Evolutionary conservation across 2,329 filamentous ascomycete species (phyloP).

Genomic region (Rosellinia necatrix): DNA sequence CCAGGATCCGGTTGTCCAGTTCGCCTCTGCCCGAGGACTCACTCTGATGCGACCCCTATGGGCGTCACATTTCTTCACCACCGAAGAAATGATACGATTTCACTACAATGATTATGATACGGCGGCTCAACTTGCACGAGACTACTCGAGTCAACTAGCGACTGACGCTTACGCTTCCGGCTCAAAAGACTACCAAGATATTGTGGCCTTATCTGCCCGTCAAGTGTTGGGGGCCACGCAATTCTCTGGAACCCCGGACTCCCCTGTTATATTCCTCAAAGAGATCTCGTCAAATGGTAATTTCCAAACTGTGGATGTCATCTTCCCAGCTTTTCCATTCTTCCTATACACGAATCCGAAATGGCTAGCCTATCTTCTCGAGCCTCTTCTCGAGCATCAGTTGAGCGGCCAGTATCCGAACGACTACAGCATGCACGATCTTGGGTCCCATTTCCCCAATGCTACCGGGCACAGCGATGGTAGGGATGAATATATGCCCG

Average conservation of each 20-base stretch:
- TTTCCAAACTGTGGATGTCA: slow-evolving; percentile 84
- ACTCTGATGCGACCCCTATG: slow-evolving; percentile 81
- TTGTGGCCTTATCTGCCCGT: slow-evolving; percentile 76
- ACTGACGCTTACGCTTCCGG: slow-evolving; percentile 75
- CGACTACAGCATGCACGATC: slow-evolving; percentile 77
- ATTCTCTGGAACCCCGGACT: slow-evolving; percentile 73
- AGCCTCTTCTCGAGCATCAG: slow-evolving; percentile 81
- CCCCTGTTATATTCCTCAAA: slow-evolving; percentile 78
- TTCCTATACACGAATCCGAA: slow-evolving; percentile 83
- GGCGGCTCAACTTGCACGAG: slow-evolving; percentile 66
- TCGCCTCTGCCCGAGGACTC: slow-evolving; percentile 73
- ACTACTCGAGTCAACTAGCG: slow-evolving; percentile 74
- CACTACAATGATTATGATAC: slow-evolving; percentile 76
- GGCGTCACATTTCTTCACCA: slow-evolving; percentile 71
- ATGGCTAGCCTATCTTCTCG: slow-evolving; percentile 79
- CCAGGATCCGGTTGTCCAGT: slow-evolving; percentile 80
- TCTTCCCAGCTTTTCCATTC: slow-evolving; percentile 85
- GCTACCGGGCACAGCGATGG: slow-evolving; percentile 74
- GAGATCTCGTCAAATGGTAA: slow-evolving; percentile 88
- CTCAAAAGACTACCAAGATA: slow-evolving; percentile 75
- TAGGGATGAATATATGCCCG: slow-evolving; percentile 74
- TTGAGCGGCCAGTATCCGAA: slow-evolving; percentile 84
- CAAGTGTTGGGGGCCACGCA: slow-evolving; percentile 80
- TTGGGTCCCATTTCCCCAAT: slow-evolving; percentile 75
- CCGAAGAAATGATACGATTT: slow-evolving; percentile 69